Evolutionary conservation across 23 red algal genomes (phyloP).

Genomic region (Gracilaria gracilis): DNA sequence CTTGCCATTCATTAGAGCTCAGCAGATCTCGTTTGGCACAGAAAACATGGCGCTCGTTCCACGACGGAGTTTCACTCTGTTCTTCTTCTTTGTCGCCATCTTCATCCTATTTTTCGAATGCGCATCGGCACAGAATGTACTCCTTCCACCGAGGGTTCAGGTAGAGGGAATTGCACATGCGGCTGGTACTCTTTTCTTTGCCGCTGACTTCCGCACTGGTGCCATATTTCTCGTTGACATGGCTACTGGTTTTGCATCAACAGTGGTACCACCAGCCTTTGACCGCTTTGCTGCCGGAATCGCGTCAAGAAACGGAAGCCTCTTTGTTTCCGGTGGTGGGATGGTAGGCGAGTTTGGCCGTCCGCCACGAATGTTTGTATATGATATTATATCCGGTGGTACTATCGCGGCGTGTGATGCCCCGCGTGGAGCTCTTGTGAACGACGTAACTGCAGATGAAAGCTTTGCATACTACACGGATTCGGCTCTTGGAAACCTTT

Average conservation of each 20-base stretch:
- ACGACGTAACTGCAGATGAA: conserved; percentile 20
- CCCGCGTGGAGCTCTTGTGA: not conserved
- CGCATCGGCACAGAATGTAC: not conserved
- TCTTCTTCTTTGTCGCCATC: no score
- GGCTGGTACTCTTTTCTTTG: not conserved
- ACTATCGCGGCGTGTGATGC: not conserved
- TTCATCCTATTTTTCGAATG: no score
- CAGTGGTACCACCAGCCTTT: not conserved
- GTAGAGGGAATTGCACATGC: conserved; percentile 6
- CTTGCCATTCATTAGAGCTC: no score
- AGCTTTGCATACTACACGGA: conserved; percentile 37
- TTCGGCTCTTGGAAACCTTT: not conserved
- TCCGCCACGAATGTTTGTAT: conserved; percentile 29
- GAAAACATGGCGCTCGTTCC: no score
- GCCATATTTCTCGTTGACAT: not conserved
- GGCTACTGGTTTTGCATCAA: not conserved
- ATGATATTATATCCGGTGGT: conserved; percentile 8
- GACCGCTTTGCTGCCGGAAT: not conserved
- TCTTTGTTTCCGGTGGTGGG: conserved; percentile 49
- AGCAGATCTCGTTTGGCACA: no score
- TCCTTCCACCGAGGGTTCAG: not conserved
- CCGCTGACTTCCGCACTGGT: not conserved
- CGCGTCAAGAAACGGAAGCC: not conserved
- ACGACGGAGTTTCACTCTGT: no score
- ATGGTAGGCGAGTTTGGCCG: not conserved